Base-by-base conservation (phyloP, 2,329 filamentous ascomycete species). In the Tolypocladium sp. region DNA sequence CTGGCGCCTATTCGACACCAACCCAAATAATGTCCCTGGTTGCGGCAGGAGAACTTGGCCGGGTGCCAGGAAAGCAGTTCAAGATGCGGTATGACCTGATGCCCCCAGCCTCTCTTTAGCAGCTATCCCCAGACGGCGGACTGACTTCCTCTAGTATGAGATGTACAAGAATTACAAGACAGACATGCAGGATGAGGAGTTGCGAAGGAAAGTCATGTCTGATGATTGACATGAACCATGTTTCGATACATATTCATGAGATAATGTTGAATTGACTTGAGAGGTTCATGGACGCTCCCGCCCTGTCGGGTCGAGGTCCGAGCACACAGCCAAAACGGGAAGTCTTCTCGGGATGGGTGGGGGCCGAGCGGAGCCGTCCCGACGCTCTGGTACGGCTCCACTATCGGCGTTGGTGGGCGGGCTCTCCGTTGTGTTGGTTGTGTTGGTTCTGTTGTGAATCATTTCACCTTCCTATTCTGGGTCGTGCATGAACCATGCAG, bases 1-100 rank as follows among this genome's bases (percentile, higher is more conserved):
- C 13, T 70, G 64, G 64, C 62, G 66, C 1, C 49, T 69, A 5
- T 69, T 69, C 33, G 66, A 68, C 15, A 69, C 68, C 10, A 69
- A 69, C 52, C 66, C 66, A 2, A 30, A 54, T 17, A 56, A 59
- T 4, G 57, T 67, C 25, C 65, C 66, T 12, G 67, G 68, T 17
- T 69, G 65, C 40, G 65, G 68, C 3, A 62, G 66, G 40, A 64
- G 59, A 57, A 55, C 61, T 3, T 68, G 65, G 64, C 40, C 58
- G 6, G 64, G 58, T 4, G 65, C 67, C 30, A 61, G 68, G 57
- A 57, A 61, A n/a, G 63, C 63, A 12, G 40, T 65, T 15, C 52
- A 61, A 53, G 61, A 67, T 53, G 62, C 63, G 35, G 67, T 68
- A 62, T 60, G 62, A 58, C 35, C 20, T 35, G 17, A 20, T 15